These are phyloP conservation scores for Cladophialophora yegresii DNA, from an alignment of 2,329 filamentous ascomycete genomes.

Conservation along the genomic window DNA sequence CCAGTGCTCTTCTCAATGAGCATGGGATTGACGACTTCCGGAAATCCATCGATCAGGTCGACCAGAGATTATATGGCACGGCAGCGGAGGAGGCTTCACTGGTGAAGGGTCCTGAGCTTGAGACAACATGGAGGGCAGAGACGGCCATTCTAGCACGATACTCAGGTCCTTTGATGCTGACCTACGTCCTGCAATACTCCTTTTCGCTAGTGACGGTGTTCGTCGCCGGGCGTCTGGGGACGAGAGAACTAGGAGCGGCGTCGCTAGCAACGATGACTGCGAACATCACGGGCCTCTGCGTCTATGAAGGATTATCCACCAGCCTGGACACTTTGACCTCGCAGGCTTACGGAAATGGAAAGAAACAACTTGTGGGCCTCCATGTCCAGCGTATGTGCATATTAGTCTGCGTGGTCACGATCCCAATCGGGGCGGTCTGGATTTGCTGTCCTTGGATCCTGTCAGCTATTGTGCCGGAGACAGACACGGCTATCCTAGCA, in stretches of 20 bases:
- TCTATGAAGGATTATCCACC: conserved; percentile 76
- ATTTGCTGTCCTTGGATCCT: conserved; percentile 62
- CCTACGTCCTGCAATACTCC: conserved; percentile 42
- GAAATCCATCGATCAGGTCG: conserved; percentile 26
- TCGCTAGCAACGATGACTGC: conserved; percentile 68
- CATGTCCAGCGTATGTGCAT: conserved; percentile 72
- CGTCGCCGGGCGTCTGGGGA: conserved; percentile 68
- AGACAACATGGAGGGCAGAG: conserved; percentile 35
- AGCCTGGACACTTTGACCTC: conserved; percentile 84
- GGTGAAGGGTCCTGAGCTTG: conserved; percentile 21
- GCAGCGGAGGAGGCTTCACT: conserved; percentile 20
- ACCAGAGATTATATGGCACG: conserved; percentile 28
- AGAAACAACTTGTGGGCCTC: conserved; percentile 75
- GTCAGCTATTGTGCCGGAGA: conserved; percentile 62
- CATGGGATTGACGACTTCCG: conserved; percentile 32
- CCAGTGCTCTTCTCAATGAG: conserved; percentile 31
- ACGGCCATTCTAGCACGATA: conserved; percentile 32
- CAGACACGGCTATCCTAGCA: conserved; percentile 65
- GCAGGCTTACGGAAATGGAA: conserved; percentile 81
- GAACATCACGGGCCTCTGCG: conserved; percentile 68
- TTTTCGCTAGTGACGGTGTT: conserved; percentile 71
- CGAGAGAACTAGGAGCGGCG: conserved; percentile 61
- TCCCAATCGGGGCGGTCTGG: conserved; percentile 69
- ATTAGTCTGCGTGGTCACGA: conserved; percentile 66
- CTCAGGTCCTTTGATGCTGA: conserved; percentile 35